A percentile compares a stretch with the other conserved stretches of the same genome.
These are phyloP conservation scores for Aspergillus ibericus DNA, from an alignment of 2,329 filamentous ascomycete genomes.

Conservation along the genomic window DNA sequence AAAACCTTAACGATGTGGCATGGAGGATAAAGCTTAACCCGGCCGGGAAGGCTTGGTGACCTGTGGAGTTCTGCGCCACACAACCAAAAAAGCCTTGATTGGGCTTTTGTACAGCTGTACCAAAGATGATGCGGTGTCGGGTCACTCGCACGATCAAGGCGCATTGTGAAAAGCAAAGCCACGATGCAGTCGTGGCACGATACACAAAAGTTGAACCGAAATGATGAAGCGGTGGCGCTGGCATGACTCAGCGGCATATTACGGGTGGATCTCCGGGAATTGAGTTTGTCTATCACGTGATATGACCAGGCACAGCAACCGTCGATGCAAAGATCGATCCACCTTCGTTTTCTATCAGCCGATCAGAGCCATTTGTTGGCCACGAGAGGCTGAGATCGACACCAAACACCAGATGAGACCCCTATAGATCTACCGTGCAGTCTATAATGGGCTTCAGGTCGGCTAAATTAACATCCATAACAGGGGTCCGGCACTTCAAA, in stretches of 20 bases:
- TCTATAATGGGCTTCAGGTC: neutral
- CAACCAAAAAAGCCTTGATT: neutral
- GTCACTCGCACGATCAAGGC: neutral
- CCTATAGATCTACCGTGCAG: neutral
- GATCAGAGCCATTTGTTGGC: neutral
- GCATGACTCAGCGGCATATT: neutral
- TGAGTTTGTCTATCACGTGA: neutral
- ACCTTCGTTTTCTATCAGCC: neutral
- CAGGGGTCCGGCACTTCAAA: neutral
- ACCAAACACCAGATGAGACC: neutral
- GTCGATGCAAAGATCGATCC: neutral
- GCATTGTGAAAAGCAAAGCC: neutral
- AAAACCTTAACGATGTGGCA: constrained; percentile 6
- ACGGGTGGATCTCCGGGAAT: neutral
- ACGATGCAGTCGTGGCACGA: neutral
- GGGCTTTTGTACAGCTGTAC: neutral
- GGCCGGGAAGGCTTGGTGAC: neutral
- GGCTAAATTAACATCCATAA: neutral
- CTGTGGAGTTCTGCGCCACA: neutral
- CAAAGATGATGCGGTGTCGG: neutral
- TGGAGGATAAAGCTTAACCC: constrained; percentile 13
- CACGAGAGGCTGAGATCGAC: neutral
- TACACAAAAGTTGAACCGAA: neutral
- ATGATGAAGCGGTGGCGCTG: neutral
- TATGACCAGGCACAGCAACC: neutral